These are phyloP conservation scores for Lantana camara DNA, from an alignment of 257 asterid species.

Conservation along the genomic window DNA sequence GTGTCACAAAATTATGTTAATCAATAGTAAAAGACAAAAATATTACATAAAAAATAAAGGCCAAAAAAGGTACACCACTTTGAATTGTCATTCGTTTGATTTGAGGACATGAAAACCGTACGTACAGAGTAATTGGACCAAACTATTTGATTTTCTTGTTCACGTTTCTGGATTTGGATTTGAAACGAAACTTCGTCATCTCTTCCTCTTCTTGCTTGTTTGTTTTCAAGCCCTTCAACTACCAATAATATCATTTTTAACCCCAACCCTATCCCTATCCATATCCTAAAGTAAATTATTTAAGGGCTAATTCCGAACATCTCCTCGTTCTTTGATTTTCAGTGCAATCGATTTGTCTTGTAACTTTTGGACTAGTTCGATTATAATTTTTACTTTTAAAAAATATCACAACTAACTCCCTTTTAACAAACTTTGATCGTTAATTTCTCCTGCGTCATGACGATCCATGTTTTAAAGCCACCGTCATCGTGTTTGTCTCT, in stretches of 20 bases:
- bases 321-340: too few relatives aligned
- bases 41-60: not conserved
- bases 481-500: too few relatives aligned
- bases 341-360: too few relatives aligned
- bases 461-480: too few relatives aligned
- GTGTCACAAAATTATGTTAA: constrained; percentile 27
- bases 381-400: too few relatives aligned
- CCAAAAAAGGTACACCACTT: constrained; percentile 39
- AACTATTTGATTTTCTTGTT: constrained; percentile 34
- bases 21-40: not conserved
- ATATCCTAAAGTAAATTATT: too few relatives aligned
- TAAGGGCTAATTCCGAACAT: too few relatives aligned
- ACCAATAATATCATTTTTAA: constrained; percentile 35
- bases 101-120: constrained; percentile 49
- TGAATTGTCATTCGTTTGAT: constrained; percentile 54
- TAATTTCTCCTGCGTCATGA: too few relatives aligned
- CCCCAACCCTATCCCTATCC: not conserved
- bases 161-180: constrained; percentile 32
- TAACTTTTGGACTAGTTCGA: too few relatives aligned
- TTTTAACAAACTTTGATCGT: too few relatives aligned
- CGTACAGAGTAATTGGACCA: constrained; percentile 26
- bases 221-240: constrained; percentile 42
- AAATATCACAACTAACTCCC: too few relatives aligned
- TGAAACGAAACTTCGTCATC: constrained; percentile 30
- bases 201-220: constrained; percentile 41